These are phyloP conservation scores for Metroxylon sagu DNA, from an alignment of 176 grass and related monocot genomes.

Conservation along the genomic window DNA sequence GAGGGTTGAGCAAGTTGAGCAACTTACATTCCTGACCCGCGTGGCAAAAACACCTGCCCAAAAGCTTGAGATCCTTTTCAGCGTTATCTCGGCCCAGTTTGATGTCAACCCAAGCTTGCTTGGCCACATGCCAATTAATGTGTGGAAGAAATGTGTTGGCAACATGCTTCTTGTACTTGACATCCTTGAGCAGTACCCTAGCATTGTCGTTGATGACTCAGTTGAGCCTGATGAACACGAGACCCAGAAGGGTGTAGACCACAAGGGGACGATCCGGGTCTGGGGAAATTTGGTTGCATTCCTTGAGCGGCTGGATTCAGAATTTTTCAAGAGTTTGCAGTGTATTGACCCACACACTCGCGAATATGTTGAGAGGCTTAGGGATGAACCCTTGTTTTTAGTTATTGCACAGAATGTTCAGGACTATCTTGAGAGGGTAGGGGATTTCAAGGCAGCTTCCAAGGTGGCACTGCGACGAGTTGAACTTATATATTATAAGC, in stretches of 20 bases:
- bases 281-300: constrained; percentile 83
- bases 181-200: constrained; percentile 79
- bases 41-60: constrained; percentile 95
- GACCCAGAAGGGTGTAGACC: constrained; percentile 71
- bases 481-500: constrained; percentile 91
- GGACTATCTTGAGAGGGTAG: constrained; percentile 66
- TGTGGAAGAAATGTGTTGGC: constrained; percentile 90
- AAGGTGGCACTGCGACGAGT: constrained; percentile 75
- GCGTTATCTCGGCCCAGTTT: constrained; percentile 91
- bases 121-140: constrained; percentile 80
- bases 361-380: constrained; percentile 90
- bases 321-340: constrained; percentile 87
- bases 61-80: constrained; percentile 85
- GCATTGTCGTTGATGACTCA: constrained; percentile 74
- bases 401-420: constrained; percentile 91
- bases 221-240: constrained; percentile 69
- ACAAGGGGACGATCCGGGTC: constrained; percentile 57
- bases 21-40: constrained; percentile 76
- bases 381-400: constrained; percentile 82
- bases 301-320: constrained; percentile 80
- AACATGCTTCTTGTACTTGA: constrained; percentile 90
- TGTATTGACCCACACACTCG: constrained; percentile 77
- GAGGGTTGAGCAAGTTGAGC: constrained; percentile 87
- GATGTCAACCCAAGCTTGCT: constrained; percentile 95
- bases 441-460: constrained; percentile 63